Base-by-base conservation (phyloP, 306 rosid genomes). In the Morella rubra region DNA sequence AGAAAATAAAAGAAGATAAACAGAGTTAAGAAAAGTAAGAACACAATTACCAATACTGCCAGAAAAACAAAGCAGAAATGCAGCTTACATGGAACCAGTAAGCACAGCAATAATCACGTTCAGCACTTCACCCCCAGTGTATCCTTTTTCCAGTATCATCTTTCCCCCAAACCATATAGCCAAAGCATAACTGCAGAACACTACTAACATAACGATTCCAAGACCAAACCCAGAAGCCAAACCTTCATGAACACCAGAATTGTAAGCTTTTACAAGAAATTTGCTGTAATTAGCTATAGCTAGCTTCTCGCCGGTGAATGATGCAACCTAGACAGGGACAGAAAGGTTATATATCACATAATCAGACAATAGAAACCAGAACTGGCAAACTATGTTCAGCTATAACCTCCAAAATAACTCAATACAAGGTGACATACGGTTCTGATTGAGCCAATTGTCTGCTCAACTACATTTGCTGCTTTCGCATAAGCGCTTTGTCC, bases 401-500 rank as follows among this genome's bases (percentile, higher is more conserved):
- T 8, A 22, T 1, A 22, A 19, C 10, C 11, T 10, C 37, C 22
- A 56, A 20, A 56, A 1, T 27, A 27, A 27, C 32, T 27, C 32
- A 27, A 27, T 27, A 49, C 7, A 72, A 24, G n/a, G 42, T 69
- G 72, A 85, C 87, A 22, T 91, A 93, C 97, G 0, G 98, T 93
- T 90, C 93, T 87, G 56, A 93, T 93, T 27, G 98, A 90, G 62
- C 98, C 96, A 56, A 93, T 88, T 45, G 98, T 88, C 76, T 93
- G 98, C 77, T 93, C 97, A 82, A 90, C 98, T 6, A 91, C 77
- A 78, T 85, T 93, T 47, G 96, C 91, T 49, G 97, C 97, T 80
- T 88, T 88, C 14, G 87, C 97, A 78, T 90, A 91, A 77, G 98
- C 97, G 6, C 75, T 51, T 82, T 93, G 98, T 59, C 96, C 96